These are phyloP conservation scores for Fusarium torulosum DNA, from an alignment of 2,329 filamentous ascomycete species.

Conservation along the genomic window DNA sequence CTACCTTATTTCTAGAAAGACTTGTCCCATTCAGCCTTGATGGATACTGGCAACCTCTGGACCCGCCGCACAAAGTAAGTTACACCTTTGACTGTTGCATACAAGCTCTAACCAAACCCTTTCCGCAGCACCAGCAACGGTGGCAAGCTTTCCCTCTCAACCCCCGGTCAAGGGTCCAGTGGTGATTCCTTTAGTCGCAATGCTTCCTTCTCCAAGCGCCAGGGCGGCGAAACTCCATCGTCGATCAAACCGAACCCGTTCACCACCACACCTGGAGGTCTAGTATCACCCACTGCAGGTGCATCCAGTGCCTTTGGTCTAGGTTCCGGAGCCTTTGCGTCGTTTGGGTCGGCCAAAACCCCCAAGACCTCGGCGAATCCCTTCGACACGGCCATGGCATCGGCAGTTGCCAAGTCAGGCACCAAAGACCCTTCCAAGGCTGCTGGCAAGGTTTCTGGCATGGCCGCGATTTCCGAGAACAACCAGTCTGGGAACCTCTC, in stretches of 20 bases:
- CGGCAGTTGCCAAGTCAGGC: constrained; percentile 51
- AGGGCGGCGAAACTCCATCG: constrained; percentile 74
- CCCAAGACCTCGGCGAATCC: constrained; percentile 86
- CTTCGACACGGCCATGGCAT: constrained; percentile 78
- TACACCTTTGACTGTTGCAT: constrained; percentile 8
- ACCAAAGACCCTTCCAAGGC: constrained; percentile 52
- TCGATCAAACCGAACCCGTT: constrained; percentile 85
- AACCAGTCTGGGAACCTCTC: constrained; percentile 54
- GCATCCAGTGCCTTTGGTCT: constrained; percentile 93
- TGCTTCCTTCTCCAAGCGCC: constrained; percentile 76
- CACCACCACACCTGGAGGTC: constrained; percentile 73
- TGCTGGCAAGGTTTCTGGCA: constrained; percentile 51
- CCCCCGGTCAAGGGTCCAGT: constrained; percentile 69
- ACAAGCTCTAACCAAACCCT: constrained; percentile 31
- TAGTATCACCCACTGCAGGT: constrained; percentile 62
- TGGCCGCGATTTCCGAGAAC: constrained; percentile 62
- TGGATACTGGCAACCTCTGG: constrained; percentile 74
- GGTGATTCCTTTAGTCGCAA: constrained; percentile 72
- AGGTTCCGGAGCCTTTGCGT: constrained; percentile 94
- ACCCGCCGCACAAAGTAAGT: constrained; percentile 85
- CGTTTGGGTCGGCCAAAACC: constrained; percentile 84
- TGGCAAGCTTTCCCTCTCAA: constrained; percentile 89
- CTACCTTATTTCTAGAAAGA: constrained; percentile 41
- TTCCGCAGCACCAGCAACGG: constrained; percentile 67
- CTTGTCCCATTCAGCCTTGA: constrained; percentile 57